Base-by-base conservation (phyloP, 2,329 filamentous ascomycete genomes). In the Penicillium sp. region DNA sequence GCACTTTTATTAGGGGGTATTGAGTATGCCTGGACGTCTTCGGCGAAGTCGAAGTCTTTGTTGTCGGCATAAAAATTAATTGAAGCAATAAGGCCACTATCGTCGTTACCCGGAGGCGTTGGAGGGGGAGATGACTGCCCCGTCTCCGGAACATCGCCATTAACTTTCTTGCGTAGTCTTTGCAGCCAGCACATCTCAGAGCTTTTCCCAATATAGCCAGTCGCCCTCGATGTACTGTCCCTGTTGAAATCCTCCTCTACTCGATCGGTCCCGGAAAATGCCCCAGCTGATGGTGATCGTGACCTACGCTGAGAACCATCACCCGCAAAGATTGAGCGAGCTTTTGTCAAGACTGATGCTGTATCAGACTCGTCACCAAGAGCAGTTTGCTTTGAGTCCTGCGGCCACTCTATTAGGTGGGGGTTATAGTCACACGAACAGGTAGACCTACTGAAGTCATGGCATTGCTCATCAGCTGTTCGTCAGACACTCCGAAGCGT, bases 141-240 rank as follows among this genome's bases (percentile, higher is more conserved):
- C 26, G 61, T 65, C 16, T 63, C 63, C 16, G 62, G 64, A n/a
- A 53, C 61, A 50, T 68, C 64, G 33, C 52, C 59, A 35, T 64
- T 64, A 49, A 72, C 66, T 59, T 72, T 66, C 56, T 70, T 69
- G 35, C 62, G 66, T 9, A 77, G 60, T 20, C 64, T 69, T 45
- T 77, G 74, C 8, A 77, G 64, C 76, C 76, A 78, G 33, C 66
- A 69, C n/a, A 77, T 69, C 47, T 77, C 75, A 0, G 75, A 77
- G 56, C 73, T 75, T 57, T 72, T 74, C 8, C 76, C 76, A 61
- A 76, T 73, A 55, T 72, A 78, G 0, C 75, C 73, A 5, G 71
- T 76, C 8, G 70, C 68, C 35, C 71, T 66, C n/a, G 71, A 65
- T 16, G 64, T 61, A 35, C 73, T 70, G 40, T 73, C 69, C 55